phyloP scores from a whole-genome alignment of 805 yeast genomes.

The Yarrowia divulgata region DNA sequence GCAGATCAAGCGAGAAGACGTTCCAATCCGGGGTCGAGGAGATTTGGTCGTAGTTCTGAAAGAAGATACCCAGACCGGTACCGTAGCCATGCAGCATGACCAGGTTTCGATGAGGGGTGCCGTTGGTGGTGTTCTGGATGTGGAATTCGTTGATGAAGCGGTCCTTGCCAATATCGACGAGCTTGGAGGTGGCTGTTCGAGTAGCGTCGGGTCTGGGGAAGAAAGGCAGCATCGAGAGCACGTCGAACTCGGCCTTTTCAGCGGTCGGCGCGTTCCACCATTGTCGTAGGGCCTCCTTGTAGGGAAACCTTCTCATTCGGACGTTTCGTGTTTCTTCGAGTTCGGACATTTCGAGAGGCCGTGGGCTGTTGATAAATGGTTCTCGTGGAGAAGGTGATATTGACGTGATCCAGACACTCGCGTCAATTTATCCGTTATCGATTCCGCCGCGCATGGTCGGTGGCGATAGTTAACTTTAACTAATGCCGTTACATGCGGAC shows the following conservation, averaged over 20 bases:
- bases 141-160: constrained; percentile 77
- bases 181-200: constrained; percentile 50
- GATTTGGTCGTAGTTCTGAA: constrained; percentile 68
- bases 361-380: neutral
- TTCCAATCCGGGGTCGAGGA: constrained; percentile 59
- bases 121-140: constrained; percentile 50
- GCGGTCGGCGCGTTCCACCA: constrained; percentile 54
- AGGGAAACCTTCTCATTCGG: constrained; percentile 15
- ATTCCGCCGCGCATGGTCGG: neutral
- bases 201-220: constrained; percentile 49
- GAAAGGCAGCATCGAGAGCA: constrained; percentile 66
- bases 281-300: constrained; percentile 45
- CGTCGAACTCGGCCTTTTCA: constrained; percentile 54
- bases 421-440: constrained; percentile 18
- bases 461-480: constrained; percentile 35
- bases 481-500: constrained; percentile 23
- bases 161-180: constrained; percentile 59
- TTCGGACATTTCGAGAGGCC: constrained; percentile 11
- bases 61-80: constrained; percentile 84
- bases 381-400: no score
- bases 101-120: constrained; percentile 56
- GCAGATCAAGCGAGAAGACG: constrained; percentile 83
- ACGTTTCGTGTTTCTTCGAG: constrained; percentile 30
- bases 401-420: neutral
- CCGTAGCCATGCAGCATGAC: constrained; percentile 93